These are phyloP conservation scores for Xylariaceae sp. DNA, from an alignment of 2,329 filamentous ascomycete species.

Conservation along the genomic window DNA sequence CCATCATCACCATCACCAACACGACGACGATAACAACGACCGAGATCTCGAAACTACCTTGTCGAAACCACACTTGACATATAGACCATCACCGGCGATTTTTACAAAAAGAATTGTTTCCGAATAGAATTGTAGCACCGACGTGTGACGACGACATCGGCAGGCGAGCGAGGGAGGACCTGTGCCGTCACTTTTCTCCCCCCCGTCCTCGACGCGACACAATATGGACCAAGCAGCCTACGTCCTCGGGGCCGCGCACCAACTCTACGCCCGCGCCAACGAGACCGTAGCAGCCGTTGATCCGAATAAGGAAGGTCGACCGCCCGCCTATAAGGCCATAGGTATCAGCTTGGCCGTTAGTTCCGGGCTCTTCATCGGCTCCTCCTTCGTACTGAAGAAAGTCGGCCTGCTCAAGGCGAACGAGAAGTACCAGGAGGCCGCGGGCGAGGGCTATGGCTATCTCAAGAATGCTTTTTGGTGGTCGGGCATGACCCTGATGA, in stretches of 20 bases:
- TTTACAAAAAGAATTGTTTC: background rate
- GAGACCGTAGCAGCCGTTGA: slow-evolving; percentile 29
- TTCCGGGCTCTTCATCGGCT: slow-evolving; percentile 88
- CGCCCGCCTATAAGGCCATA: slow-evolving; percentile 69
- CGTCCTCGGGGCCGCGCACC: slow-evolving; percentile 33
- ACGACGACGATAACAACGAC: background rate
- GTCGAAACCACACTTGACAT: background rate
- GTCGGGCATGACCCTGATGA: slow-evolving; percentile 94
- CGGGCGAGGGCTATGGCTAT: slow-evolving; percentile 95
- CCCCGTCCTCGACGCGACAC: slow-evolving; percentile 9
- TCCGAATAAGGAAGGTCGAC: slow-evolving; percentile 35
- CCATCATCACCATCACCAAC: background rate
- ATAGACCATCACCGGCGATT: background rate
- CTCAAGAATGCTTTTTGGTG: slow-evolving; percentile 95
- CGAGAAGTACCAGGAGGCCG: slow-evolving; percentile 91
- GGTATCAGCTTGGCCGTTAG: slow-evolving; percentile 80
- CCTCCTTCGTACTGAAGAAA: slow-evolving; percentile 95
- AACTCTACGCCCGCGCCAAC: slow-evolving; percentile 41
- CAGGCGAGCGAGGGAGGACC: slow-evolving; percentile 14
- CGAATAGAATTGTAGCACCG: background rate
- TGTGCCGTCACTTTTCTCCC: background rate
- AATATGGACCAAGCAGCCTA: slow-evolving; percentile 36
- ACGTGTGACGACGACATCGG: background rate
- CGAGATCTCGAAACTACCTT: background rate
- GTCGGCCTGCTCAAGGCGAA: slow-evolving; percentile 86